Evolutionary conservation across 192 early-diverging fungal species (phyloP).

Genomic region (Chytriomyces sp.): DNA sequence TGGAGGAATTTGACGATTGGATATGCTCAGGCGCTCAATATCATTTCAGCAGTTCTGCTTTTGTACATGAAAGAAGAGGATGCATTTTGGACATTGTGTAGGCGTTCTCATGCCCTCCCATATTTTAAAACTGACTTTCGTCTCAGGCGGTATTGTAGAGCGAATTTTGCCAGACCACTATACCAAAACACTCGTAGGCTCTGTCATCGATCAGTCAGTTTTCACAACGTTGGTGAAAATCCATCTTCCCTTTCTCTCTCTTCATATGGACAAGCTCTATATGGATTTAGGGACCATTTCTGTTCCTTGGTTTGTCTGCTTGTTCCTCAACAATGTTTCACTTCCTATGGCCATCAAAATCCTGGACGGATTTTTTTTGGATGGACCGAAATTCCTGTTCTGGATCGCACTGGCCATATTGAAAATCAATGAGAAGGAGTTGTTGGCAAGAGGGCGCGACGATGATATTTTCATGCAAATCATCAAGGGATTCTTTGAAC

Average conservation of each 20-base stretch:
- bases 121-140: not conserved
- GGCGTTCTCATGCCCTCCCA: not conserved
- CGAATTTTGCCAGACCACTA: slow-evolving; percentile 62
- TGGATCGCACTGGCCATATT: slow-evolving; percentile 59
- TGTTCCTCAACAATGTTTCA: slow-evolving; percentile 59
- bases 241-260: slow-evolving; percentile 47
- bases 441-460: slow-evolving; percentile 47
- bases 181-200: slow-evolving; percentile 62
- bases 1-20: slow-evolving; percentile 64
- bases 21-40: slow-evolving; percentile 67
- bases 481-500: slow-evolving; percentile 55
- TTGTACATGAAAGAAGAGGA: slow-evolving; percentile 59
- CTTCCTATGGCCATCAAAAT: slow-evolving; percentile 51
- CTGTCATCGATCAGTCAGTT: slow-evolving; percentile 61
- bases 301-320: slow-evolving; percentile 64
- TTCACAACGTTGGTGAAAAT: slow-evolving; percentile 50
- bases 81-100: slow-evolving; percentile 64
- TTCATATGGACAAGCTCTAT: slow-evolving; percentile 56
- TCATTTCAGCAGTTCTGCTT: slow-evolving; percentile 58
- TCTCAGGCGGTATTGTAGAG: slow-evolving; percentile 56
- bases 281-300: slow-evolving; percentile 62
- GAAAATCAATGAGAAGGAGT: slow-evolving; percentile 57
- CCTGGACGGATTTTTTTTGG: slow-evolving; percentile 63
- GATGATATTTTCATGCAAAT: slow-evolving; percentile 60
- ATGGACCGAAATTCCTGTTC: slow-evolving; percentile 65